Evolutionary conservation across 768 basidiomycete species (phyloP).

Genomic region (Suillus lakei): DNA sequence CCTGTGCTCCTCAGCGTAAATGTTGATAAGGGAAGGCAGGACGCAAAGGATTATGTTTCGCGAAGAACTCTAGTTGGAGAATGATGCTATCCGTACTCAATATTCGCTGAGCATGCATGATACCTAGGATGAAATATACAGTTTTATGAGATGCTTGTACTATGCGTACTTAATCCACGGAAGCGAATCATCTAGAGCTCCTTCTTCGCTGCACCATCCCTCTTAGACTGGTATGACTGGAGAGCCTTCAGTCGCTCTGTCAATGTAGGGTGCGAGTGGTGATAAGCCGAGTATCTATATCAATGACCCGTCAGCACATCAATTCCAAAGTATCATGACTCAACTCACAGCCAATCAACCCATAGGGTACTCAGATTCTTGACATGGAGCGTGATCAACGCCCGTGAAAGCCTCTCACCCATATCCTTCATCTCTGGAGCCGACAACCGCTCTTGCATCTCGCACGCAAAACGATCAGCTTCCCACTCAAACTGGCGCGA

Average conservation of each 20-base stretch:
- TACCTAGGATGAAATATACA: background rate
- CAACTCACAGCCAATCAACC: constrained; percentile 86
- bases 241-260: constrained; percentile 87
- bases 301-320: background rate
- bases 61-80: constrained; percentile 8
- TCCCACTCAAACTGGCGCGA: constrained; percentile 91
- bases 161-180: background rate
- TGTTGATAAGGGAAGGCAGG: constrained; percentile 62
- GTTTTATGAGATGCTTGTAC: background rate
- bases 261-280: constrained; percentile 95
- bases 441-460: constrained; percentile 56
- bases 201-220: constrained; percentile 33
- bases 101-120: background rate
- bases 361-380: constrained; percentile 93
- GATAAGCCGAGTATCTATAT: constrained; percentile 89
- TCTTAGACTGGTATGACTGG: constrained; percentile 63
- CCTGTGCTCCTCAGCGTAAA: constrained; percentile 78
- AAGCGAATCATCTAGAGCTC: constrained; percentile 19
- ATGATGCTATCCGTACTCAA: background rate
- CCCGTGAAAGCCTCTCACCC: constrained; percentile 83
- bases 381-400: constrained; percentile 85
- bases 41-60: constrained; percentile 45
- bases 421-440: constrained; percentile 74
- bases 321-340: background rate
- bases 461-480: constrained; percentile 86